Base-by-base conservation (phyloP, 768 basidiomycete species). In the Russula brevipes region DNA sequence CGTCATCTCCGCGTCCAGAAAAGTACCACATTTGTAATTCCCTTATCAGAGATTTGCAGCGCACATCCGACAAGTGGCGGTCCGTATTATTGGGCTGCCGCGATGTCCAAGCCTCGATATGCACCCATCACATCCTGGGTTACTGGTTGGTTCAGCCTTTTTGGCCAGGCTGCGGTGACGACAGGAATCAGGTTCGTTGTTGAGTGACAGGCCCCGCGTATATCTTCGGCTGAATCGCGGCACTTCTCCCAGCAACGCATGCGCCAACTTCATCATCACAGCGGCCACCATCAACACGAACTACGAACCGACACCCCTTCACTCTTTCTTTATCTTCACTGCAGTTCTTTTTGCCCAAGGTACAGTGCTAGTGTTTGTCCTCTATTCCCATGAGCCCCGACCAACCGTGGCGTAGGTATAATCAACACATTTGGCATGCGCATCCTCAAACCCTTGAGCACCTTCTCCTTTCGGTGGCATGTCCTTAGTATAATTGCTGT, bases 41-140 rank as follows among this genome's bases (percentile, higher is more conserved):
- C 14, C 51, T 24, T 36, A 17, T 17, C 41, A 69, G 79, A 81
- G 71, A 72, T 77, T 41, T 78, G 75, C 64, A 87, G 85, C 64
- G 85, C 86, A 2, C 85, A 85, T 75, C 86, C 85, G 5, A 87
- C 86, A 2, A 85, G 82, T 54, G 86, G 88, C 7, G 88, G 88
- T 0, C 88, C 89, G 0, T 89, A 89, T 68, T 88, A 85, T 72
- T 89, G 88, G 89, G 84, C 87, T 14, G 87, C 88, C 1, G 86
- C 89, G 82, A 73, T 90, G 0, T 83, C 86, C 2, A 76, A 76
- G 57, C 82, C 81, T 1, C 66, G 80, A 66, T 73, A 80, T 44
- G 86, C 86, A 4, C 76, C 86, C 0, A 76, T 89, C 36, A 84
- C 86, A 1, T 87, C 87, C 0, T 91, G 88, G 88, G 78, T 86